Evolutionary conservation across 1,284 basidiomycete genomes (phyloP), one percentile per base, ranked within the genome.

Genomic region (Cryptococcus amylolentus): DNA sequence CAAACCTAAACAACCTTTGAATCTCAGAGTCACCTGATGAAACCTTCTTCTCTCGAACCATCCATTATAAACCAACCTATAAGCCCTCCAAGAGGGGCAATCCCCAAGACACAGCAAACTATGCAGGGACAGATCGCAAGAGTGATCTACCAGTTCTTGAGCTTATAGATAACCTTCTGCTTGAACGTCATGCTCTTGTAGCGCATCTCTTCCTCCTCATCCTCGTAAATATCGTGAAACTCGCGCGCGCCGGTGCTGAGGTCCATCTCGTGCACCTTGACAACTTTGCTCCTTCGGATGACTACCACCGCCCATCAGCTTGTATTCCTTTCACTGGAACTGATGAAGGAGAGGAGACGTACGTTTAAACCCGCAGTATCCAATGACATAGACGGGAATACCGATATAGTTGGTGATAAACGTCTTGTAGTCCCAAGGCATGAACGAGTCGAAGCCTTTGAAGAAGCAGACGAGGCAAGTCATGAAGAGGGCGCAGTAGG

Each of bases 391-490:
- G 5, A 76, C 59, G 9, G 71, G 69, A n/a, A 76, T 67, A 50
- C 69, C 77, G 49, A 78, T 68, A 62, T 76, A 72, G 59, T 57
- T 51, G 69, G 85, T 87, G 60, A 88, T 80, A 70, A 88, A 89
- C 14, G 79, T 81, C 64, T 83, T 84, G 60, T 78, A 78, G 51
- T 79, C 58, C 62, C 72, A 84, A 2, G 84, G 78, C 49, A 82
- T 76, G 73, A 84, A 82, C 0, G 85, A 81, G 71, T 88, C 86
- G 65, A 87, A 88, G 38, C 81, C 82, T 72, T 83, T 84, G 80
- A 88, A 88, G 43, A 89, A 59, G 10, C 83, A 83, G 65, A 88
- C 84, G 60, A 87, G 77, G 3, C 62, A 77, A 5, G 86, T 87
- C 44, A 77, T 59, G 62, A 82, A 71, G 31, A 89, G 72, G 37